phyloP scores from a whole-genome alignment of 345 rosid genomes.

The Trapa bicornis region DNA sequence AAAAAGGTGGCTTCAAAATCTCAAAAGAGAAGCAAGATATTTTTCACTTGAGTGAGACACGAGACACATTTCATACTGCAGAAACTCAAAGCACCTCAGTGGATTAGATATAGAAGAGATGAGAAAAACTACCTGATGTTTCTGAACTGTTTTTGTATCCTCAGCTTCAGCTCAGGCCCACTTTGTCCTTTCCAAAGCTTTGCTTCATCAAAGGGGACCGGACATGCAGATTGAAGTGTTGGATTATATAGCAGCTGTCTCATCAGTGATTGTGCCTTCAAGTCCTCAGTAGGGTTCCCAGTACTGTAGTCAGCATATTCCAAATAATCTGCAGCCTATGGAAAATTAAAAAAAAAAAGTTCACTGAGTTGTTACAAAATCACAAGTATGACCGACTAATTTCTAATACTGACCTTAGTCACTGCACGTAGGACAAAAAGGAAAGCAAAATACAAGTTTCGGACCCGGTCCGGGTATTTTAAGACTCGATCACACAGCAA shows the following conservation, averaged over 20 bases:
- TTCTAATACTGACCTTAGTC: conserved; percentile 47
- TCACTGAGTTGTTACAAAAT: neutral
- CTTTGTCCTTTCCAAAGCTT: conserved; percentile 89
- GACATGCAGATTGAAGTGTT: conserved; percentile 80
- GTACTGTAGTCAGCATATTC: conserved; percentile 81
- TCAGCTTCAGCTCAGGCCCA: conserved; percentile 84
- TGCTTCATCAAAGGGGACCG: conserved; percentile 93
- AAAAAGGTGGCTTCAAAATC: too few species aligned
- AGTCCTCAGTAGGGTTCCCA: conserved; percentile 68
- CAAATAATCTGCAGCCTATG: conserved; percentile 67
- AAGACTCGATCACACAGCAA: conserved; percentile 77
- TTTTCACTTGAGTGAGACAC: too few species aligned
- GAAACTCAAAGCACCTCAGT: neutral
- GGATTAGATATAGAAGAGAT: neutral
- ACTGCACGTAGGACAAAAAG: conserved; percentile 91
- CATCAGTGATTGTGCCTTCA: conserved; percentile 69
- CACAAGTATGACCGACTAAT: neutral
- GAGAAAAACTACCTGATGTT: conserved; percentile 61
- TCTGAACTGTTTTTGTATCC: conserved; percentile 74
- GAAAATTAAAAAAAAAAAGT: neutral
- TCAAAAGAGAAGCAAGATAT: too few species aligned
- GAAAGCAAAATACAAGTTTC: conserved; percentile 78
- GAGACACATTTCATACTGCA: too few species aligned
- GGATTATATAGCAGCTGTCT: conserved; percentile 61
- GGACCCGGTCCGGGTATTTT: conserved; percentile 74